These are phyloP conservation scores for Gossypium raimondii DNA, from an alignment of 345 rosid genomes.

Conservation along the genomic window DNA sequence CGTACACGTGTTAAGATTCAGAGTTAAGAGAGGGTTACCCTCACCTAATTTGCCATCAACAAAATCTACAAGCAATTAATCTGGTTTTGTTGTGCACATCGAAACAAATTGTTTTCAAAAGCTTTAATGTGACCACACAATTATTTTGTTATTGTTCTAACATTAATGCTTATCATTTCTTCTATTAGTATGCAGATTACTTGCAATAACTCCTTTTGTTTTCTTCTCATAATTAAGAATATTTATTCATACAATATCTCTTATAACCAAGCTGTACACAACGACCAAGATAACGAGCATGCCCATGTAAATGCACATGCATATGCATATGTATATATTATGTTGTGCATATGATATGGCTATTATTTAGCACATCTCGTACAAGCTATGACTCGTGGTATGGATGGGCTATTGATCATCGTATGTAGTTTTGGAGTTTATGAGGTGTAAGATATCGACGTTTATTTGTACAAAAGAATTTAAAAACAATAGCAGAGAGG, in stretches of 20 bases:
- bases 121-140: background rate
- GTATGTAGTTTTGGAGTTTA: background rate
- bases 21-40: background rate
- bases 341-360: background rate
- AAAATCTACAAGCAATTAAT: background rate
- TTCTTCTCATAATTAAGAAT: background rate
- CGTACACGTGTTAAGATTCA: too few relatives aligned
- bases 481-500: background rate
- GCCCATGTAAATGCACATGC: conserved; percentile 17
- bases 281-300: background rate
- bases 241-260: too few relatives aligned
- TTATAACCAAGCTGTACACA: too few relatives aligned
- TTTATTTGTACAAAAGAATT: background rate
- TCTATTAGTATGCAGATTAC: background rate
- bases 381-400: background rate
- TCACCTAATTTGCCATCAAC: too few relatives aligned
- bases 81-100: background rate
- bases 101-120: background rate
- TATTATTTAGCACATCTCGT: background rate
- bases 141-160: background rate
- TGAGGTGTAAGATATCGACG: background rate
- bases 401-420: background rate
- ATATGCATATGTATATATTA: conserved; percentile 9
- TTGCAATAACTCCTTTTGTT: background rate
- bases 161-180: background rate